Evolutionary conservation across 352 stramenopile genomes (phyloP).

Genomic region (Globisporangium recalcitrans): DNA sequence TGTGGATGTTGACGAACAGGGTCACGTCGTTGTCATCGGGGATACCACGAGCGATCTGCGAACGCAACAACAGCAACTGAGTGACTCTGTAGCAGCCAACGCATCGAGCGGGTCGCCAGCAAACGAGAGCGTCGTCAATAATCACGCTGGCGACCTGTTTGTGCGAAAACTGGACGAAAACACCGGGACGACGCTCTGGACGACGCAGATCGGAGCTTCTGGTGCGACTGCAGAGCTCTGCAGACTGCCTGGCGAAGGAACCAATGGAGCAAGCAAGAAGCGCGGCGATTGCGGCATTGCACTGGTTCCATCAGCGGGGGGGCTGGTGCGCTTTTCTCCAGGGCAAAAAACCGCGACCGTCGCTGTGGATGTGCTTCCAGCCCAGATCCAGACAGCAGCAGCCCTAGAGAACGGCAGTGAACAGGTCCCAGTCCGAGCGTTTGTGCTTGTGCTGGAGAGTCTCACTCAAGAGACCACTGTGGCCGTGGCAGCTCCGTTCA

Average conservation of each 20-base stretch:
- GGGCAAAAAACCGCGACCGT: slow-evolving; percentile 20
- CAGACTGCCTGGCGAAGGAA: not conserved
- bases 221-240: not conserved
- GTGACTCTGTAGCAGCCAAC: not conserved
- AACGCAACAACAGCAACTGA: not conserved
- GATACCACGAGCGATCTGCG: slow-evolving; percentile 22
- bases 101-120: not conserved
- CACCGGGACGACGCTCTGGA: slow-evolving; percentile 20
- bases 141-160: slow-evolving; percentile 21
- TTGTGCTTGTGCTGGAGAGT: slow-evolving; percentile 10
- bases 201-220: slow-evolving; percentile 8
- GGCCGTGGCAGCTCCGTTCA: not conserved
- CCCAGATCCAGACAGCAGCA: not conserved
- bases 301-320: not conserved
- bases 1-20: slow-evolving; percentile 11
- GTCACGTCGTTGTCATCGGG: slow-evolving; percentile 20
- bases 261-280: not conserved
- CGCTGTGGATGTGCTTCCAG: slow-evolving; percentile 25
- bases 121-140: not conserved
- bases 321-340: slow-evolving; percentile 21
- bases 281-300: slow-evolving; percentile 11
- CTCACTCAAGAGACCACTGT: not conserved
- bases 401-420: not conserved
- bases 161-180: slow-evolving; percentile 15
- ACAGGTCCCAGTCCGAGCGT: not conserved